A percentile compares a stretch with the other conserved stretches of the same genome.
These are phyloP conservation scores for Aspergillus leporis DNA, from an alignment of 495 filamentous ascomycete genomes.

Conservation along the genomic window DNA sequence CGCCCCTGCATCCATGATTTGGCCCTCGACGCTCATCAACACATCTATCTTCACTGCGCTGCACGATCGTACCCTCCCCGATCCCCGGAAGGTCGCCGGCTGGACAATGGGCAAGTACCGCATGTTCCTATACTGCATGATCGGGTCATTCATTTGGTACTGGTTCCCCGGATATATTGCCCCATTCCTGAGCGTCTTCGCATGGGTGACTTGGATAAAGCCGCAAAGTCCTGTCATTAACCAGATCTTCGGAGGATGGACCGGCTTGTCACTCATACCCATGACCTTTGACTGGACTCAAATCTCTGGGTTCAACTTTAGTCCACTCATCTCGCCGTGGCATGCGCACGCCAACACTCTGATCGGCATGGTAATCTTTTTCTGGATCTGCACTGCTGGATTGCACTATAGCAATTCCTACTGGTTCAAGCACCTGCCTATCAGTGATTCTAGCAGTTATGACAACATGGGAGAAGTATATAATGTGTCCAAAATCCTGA, in stretches of 20 bases:
- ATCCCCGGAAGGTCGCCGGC: slow-evolving; percentile 58
- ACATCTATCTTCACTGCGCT: slow-evolving; percentile 69
- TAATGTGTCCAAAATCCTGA: slow-evolving; percentile 54
- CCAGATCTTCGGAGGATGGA: slow-evolving; percentile 61
- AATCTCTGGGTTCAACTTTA: slow-evolving; percentile 63
- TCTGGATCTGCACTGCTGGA: slow-evolving; percentile 51
- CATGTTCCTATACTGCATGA: slow-evolving; percentile 62
- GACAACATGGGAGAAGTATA: slow-evolving; percentile 56
- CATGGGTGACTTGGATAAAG: slow-evolving; percentile 52
- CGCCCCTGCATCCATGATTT: slow-evolving; percentile 67
- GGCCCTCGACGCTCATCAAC: slow-evolving; percentile 66
- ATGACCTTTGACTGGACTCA: slow-evolving; percentile 73
- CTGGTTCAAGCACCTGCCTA: slow-evolving; percentile 55
- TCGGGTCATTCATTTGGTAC: slow-evolving; percentile 61
- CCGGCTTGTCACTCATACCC: slow-evolving; percentile 60
- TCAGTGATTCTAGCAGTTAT: slow-evolving; percentile 55
- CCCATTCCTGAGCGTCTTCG: slow-evolving; percentile 48
- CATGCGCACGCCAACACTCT: slow-evolving; percentile 62
- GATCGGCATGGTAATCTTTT: slow-evolving; percentile 55
- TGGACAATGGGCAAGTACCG: slow-evolving; percentile 66
- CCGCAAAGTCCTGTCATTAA: slow-evolving; percentile 52
- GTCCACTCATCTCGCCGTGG: slow-evolving; percentile 69
- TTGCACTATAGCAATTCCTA: slow-evolving; percentile 54
- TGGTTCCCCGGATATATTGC: slow-evolving; percentile 56
- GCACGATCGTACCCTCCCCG: slow-evolving; percentile 61